phyloP scores from a whole-genome alignment of 2,329 filamentous ascomycete species.

The Cordyceps militaris region DNA sequence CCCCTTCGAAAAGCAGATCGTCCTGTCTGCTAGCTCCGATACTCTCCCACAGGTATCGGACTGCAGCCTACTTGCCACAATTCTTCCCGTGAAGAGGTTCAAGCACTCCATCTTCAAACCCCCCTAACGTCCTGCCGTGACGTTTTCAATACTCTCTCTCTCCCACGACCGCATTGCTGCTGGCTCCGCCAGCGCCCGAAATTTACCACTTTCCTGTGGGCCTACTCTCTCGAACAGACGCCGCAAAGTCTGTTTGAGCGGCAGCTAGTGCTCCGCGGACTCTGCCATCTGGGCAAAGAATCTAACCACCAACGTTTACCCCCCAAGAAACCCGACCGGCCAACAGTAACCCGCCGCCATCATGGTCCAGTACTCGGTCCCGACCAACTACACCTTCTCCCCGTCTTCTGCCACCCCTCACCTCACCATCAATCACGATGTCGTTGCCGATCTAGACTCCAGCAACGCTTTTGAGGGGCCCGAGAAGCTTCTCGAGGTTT shows the following conservation, averaged over 20 bases:
- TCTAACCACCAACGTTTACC: constrained; percentile 18
- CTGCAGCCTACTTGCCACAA: constrained; percentile 66
- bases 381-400: constrained; percentile 75
- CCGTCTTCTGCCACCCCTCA: constrained; percentile 78
- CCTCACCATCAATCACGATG: constrained; percentile 94
- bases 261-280: constrained; percentile 93
- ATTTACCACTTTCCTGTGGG: constrained; percentile 66
- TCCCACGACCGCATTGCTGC: constrained; percentile 51
- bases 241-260: constrained; percentile 93
- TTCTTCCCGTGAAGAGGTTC: constrained; percentile 79
- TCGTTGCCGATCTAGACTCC: constrained; percentile 86
- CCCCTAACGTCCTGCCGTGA: constrained; percentile 78
- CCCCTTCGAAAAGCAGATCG: constrained; percentile 15
- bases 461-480: constrained; percentile 96
- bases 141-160: constrained; percentile 40
- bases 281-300: constrained; percentile 34
- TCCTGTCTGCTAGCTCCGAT: constrained; percentile 70
- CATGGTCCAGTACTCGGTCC: constrained; percentile 79
- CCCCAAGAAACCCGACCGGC: constrained; percentile 16
- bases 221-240: constrained; percentile 95
- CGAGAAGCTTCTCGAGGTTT: constrained; percentile 97
- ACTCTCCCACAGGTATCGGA: constrained; percentile 77
- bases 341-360: constrained; percentile 16
- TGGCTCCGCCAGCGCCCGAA: constrained; percentile 77
- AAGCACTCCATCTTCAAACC: constrained; percentile 77